Base-by-base conservation (phyloP, 345 rosid genomes). In the Eucalyptus erythrocorys region DNA sequence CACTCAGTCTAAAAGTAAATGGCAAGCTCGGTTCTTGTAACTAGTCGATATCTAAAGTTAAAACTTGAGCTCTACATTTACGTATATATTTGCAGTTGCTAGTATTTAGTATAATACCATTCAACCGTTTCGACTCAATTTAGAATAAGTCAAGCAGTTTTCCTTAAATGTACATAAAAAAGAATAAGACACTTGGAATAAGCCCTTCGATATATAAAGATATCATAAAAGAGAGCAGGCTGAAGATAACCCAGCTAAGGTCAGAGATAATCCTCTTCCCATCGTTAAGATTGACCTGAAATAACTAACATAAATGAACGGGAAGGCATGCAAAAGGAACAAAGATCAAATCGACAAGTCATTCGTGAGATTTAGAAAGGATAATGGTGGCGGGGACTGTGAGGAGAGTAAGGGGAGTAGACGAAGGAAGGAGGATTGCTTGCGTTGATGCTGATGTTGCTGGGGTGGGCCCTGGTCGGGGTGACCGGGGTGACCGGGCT, bases 381-480 rank as follows among this genome's bases (percentile, higher is more conserved):
- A 15, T 85, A 13, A 85, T 66, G 87, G 85, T 14, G 91, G 90
- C 24, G 90, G 61, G 59, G 90, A 66, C 40, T 17, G 64, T 64
- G 50, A 13, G 90, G 87, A 34, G 91, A 87, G 87, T 84, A 87
- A 22, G 91, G 89, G 32, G 91, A 90, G 86, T 71, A 37, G 64
- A 87, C 87, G 76, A 87, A 87, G 21, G 89, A 87, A 50, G 86
- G 91, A 40, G 89, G 88, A 85, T 85, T 71, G 81, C 34, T 68
- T 53, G 87, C 4, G 89, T 55, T 53, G 89, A 64, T 30, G 81
- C 66, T 40, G 66, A 43, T 12, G 86, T 30, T 48, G 49, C 51
- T n/a, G 27, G 79, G n/a, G 88, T 21, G 49, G 13, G 87, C 81
- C 68, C 47, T 86, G 89, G 2, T 49, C 9, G 93, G 90, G n/a